These are phyloP conservation scores for Chaetomium fimeti DNA, from an alignment of 495 filamentous ascomycete species.

Conservation along the genomic window DNA sequence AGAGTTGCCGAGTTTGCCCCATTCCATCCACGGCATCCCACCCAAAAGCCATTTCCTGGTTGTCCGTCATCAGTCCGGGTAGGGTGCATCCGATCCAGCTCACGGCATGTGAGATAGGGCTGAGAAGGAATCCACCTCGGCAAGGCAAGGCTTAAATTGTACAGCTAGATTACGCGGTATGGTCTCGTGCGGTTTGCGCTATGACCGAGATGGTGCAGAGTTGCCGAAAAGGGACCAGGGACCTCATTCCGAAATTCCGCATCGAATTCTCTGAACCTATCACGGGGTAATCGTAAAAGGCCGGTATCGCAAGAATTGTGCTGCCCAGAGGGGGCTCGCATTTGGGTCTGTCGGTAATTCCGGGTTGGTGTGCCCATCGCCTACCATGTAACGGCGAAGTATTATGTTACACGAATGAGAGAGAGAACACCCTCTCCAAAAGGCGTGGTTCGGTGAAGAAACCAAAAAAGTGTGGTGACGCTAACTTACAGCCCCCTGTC, in stretches of 20 bases:
- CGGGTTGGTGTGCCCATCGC: background rate
- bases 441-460: constrained; percentile 1
- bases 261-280: too few species aligned
- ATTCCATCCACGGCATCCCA: background rate
- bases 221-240: background rate
- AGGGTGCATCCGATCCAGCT: background rate
- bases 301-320: background rate
- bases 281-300: background rate
- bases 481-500: background rate
- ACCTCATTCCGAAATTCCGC: background rate
- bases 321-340: background rate
- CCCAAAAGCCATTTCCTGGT: background rate
- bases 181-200: background rate
- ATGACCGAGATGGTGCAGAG: background rate
- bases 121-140: constrained; percentile 10
- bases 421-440: background rate
- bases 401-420: constrained; percentile 2
- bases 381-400: too few species aligned
- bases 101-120: constrained; percentile 10
- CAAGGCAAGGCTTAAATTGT: background rate
- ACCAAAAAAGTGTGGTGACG: constrained; percentile 1
- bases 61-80: too few species aligned
- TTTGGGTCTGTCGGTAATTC: constrained; percentile 4
- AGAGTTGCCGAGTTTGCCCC: constrained; percentile 1
- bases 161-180: too few species aligned